Evolutionary conservation across 208 protist species (phyloP).

Genomic region (Trypanosoma conorhini): DNA sequence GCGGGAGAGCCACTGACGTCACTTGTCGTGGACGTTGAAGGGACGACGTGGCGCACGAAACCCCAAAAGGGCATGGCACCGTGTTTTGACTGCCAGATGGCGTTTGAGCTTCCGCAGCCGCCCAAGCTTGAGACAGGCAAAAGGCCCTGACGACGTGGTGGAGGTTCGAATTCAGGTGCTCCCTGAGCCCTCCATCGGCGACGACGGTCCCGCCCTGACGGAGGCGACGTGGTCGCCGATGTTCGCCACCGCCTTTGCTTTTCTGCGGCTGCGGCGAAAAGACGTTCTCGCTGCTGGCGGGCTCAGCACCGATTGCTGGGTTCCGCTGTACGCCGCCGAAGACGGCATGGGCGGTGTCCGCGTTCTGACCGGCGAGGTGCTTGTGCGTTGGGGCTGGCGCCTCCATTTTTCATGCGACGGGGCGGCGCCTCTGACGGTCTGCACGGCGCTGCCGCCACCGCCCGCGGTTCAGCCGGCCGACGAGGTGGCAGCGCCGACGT

Average conservation of each 20-base stretch:
- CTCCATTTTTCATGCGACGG: not conserved
- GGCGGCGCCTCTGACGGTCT: slow-evolving; percentile 11
- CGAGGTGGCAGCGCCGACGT: not conserved
- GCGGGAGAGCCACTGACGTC: slow-evolving; percentile 6
- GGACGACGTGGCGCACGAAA: slow-evolving; percentile 19
- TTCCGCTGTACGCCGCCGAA: slow-evolving; percentile 9
- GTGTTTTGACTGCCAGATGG: slow-evolving; percentile 20
- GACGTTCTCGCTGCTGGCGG: not conserved
- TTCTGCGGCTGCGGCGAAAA: slow-evolving; percentile 10
- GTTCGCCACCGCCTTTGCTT: not conserved
- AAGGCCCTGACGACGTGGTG: not conserved
- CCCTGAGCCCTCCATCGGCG: not conserved
- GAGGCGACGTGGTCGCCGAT: not conserved
- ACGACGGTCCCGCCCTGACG: not conserved
- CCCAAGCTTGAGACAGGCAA: not conserved
- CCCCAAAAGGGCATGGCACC: slow-evolving; percentile 11
- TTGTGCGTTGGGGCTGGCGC: slow-evolving; percentile 9
- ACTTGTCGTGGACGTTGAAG: slow-evolving; percentile 22
- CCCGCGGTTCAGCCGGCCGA: not conserved
- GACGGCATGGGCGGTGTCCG: not conserved
- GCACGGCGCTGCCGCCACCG: not conserved
- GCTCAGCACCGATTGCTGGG: not conserved
- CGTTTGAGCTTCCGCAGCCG: slow-evolving; percentile 9
- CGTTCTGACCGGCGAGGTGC: slow-evolving; percentile 21
- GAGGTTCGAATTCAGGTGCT: slow-evolving; percentile 24